A percentile compares a stretch with the other conserved stretches of the same genome.
These are phyloP conservation scores for Alopecurus myosuroides DNA, from an alignment of 176 grass and related monocot species.

Conservation along the genomic window DNA sequence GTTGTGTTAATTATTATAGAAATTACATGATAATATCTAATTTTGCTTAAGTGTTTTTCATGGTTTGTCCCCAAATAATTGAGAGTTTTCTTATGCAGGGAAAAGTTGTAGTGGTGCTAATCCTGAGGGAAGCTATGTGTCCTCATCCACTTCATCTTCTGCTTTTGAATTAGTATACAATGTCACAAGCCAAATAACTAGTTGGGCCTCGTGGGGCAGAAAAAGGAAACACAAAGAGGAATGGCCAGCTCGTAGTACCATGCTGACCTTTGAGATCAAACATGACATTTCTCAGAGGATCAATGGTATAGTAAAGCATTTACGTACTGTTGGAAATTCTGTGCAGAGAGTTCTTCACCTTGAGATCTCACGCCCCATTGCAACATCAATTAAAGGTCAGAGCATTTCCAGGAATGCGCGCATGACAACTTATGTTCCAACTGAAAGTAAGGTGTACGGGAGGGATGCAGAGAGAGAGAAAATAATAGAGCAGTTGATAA, in stretches of 20 bases:
- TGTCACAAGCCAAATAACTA: neutral
- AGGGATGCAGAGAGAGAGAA: constrained; percentile 23
- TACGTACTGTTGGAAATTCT: neutral
- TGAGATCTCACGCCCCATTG: neutral
- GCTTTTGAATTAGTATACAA: neutral
- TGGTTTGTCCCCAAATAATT: neutral
- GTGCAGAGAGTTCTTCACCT: neutral
- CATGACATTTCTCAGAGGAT: constrained; percentile 18
- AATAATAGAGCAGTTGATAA: constrained; percentile 21
- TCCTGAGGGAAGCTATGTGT: neutral
- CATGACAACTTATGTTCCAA: constrained; percentile 25
- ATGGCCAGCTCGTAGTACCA: neutral
- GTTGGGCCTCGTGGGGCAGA: neutral
- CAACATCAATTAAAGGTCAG: neutral
- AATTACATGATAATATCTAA: neutral
- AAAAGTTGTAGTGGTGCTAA: neutral
- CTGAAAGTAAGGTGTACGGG: constrained; percentile 21
- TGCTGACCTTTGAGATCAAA: neutral
- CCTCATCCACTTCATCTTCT: neutral
- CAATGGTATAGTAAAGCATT: neutral
- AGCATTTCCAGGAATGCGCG: neutral
- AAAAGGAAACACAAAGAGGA: constrained; percentile 13
- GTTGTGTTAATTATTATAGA: neutral
- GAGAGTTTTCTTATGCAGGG: neutral
- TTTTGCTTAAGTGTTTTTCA: neutral